These are phyloP conservation scores for Stenocarpella maydis DNA, from an alignment of 2,329 filamentous ascomycete species.

Conservation along the genomic window DNA sequence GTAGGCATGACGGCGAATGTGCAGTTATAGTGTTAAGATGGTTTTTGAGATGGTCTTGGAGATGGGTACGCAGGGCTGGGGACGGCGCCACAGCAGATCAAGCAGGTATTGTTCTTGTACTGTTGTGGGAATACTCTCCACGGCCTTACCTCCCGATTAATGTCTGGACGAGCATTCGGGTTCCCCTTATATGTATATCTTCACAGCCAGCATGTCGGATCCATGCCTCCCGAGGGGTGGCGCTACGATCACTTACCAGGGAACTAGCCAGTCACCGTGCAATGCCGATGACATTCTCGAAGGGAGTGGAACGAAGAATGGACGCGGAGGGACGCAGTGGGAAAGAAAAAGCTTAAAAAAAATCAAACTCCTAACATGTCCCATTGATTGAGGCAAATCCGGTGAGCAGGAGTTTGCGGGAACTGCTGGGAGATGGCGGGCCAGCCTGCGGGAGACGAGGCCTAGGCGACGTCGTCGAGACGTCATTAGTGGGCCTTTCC, in stretches of 20 bases:
- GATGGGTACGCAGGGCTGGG: neutral
- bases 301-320: neutral
- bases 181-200: neutral
- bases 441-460: neutral
- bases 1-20: constrained; percentile 28
- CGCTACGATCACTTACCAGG: constrained; percentile 4
- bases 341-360: too few relatives aligned
- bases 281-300: constrained; percentile 16
- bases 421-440: neutral
- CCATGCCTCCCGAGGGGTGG: neutral
- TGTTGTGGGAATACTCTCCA: neutral
- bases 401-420: constrained; percentile 12
- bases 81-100: neutral
- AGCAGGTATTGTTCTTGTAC: neutral
- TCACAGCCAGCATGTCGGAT: neutral
- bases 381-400: too few relatives aligned
- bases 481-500: constrained; percentile 12
- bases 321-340: neutral
- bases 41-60: too few relatives aligned
- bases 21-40: neutral
- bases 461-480: neutral
- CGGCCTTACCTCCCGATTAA: too few relatives aligned
- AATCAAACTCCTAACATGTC: too few relatives aligned
- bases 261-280: constrained; percentile 15
- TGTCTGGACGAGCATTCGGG: neutral